Evolutionary conservation across 2,329 filamentous ascomycete genomes (phyloP), one percentile per base, ranked within the genome.

Genomic region (Periconia digitata): DNA sequence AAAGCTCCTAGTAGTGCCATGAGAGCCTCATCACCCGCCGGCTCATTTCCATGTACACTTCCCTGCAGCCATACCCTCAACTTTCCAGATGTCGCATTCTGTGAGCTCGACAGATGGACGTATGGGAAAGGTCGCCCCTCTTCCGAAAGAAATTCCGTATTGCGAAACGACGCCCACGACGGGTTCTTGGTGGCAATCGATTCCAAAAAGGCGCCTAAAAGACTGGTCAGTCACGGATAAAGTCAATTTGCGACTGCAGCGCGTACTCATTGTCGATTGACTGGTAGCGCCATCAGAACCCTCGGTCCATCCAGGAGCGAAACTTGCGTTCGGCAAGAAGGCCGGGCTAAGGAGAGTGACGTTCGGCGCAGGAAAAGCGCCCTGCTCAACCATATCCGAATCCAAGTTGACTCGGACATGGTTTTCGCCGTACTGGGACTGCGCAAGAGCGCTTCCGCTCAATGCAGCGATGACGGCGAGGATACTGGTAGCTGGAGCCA

Each of bases 41-140:
- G 69, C 47, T 72, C 70, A 42, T 72, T 70, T 3, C 70, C 70
- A 32, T 72, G 70, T 1, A 70, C 63, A 12, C 54, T 64, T 7
- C 62, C 69, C 45, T 73, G 70, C 4, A 73, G 60, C 63, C 67
- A 73, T 13, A 73, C 61, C 18, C 61, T 56, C 10, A 72, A 36
- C 43, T 72, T 72, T 16, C 16, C 35, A 18, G 35, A 38, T 34
- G 58, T 47, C 6, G 44, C 21, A 21, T 58, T 56, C 18, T 47
- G 43, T 15, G 54, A 51, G 22, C 35, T 60, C 2, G 60, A 61
- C 4, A 69, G 63, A 37, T 55, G 60, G 37, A 67, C 53, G 32
- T 70, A 70, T 1, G 64, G 64, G 44, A 71, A 66, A 6, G 55
- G 47, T 6, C 60, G 57, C 20, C 64, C 67, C 38, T 72, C 69